Base-by-base conservation (phyloP, 192 early-diverging fungal species). In the Geosiphon pyriformis region DNA sequence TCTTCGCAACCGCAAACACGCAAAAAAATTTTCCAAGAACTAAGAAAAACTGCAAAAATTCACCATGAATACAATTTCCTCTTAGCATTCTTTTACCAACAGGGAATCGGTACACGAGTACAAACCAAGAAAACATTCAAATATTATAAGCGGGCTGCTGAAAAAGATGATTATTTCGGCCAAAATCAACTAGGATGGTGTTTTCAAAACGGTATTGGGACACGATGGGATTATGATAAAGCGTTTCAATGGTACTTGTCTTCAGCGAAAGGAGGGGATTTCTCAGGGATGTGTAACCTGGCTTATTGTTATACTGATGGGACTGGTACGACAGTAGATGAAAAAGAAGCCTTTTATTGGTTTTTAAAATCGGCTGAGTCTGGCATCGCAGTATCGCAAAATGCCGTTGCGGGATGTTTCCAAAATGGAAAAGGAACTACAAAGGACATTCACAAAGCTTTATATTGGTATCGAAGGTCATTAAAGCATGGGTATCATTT, bases 361-460 rank as follows among this genome's bases (percentile, higher is more conserved):
- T 42, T 10, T 42, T 42, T 15, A 42, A 15, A 6, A 15, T 42
- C 37, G 37, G 37, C 15, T 6, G 15, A 15, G 37, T 42, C 7
- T 42, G 37, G 37, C 37, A 15, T 10, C 6, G 7, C 37, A 10
- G 15, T 10, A 10, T 6, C 7, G 37, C 15, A 42, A 42, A 10
- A 10, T 42, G 6, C 37, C 15, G 37, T 15, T 42, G 37, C 7
- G 15, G 6, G 6, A 15, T 42, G 37, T 15, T 42, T 10, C 15
- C 15, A 10, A 10, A 15, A 42, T 10, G 37, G 37, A 15, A 10
- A 42, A 10, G 37, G 37, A 15, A 42, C 15, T 10, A 42, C 6
- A 10, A 42, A 15, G 37, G 37, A 42, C 15, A 42, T 42, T 6
- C 37, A 42, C 15, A 42, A 42, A 85, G 71, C 3, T 80, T 82